Base-by-base conservation (phyloP, 2,329 filamentous ascomycete genomes). In the Aspergillus bombycis region DNA sequence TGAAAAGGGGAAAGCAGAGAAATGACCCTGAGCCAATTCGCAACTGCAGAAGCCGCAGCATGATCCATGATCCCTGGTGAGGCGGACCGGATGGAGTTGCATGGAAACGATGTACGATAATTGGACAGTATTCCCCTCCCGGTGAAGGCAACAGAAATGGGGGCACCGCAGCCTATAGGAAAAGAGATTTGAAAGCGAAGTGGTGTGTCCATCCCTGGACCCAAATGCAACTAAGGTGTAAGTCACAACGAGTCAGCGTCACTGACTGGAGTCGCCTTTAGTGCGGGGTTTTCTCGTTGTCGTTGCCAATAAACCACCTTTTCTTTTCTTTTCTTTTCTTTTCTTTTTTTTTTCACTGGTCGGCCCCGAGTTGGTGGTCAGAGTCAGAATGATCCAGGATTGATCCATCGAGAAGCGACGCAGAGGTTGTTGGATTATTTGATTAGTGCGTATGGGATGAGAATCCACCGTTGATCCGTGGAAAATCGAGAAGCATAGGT, bases 41-140 rank as follows among this genome's bases (percentile, higher is more conserved):
- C 62, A 60, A 60, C 58, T 64, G 62, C 62, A 66, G 59, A 65
- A 58, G 52, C 62, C 65, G 58, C 43, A 62, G 61, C 34, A 55
- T 55, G 52, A 55, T 55, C 52, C 63, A 68, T 65, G 63, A 62
- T 67, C 60, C 56, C 63, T 63, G 65, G 65, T 67, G 67, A 68
- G 67, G 67, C 67, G 64, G 58, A 61, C 52, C 45, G 34, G 58
- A 63, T 45, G 57, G 60, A 59, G 56, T 46, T 53, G 62, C 55
- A 54, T 61, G 53, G 46, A 34, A 55, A 57, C 9, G 11, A 50
- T 46, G 54, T 23, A 7, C 10, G 21, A 38, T 67, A 65, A 68
- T 68, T 68, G 67, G 67, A 62, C 32, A 45, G 26, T 26, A 57
- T 36, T 41, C 28, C 53, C 36, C 50, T 62, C 64, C 58, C 62